Evolutionary conservation across 2,329 filamentous ascomycete species (phyloP), one percentile per base, ranked within the genome.

Genomic region (Biscogniauxia sp.): DNA sequence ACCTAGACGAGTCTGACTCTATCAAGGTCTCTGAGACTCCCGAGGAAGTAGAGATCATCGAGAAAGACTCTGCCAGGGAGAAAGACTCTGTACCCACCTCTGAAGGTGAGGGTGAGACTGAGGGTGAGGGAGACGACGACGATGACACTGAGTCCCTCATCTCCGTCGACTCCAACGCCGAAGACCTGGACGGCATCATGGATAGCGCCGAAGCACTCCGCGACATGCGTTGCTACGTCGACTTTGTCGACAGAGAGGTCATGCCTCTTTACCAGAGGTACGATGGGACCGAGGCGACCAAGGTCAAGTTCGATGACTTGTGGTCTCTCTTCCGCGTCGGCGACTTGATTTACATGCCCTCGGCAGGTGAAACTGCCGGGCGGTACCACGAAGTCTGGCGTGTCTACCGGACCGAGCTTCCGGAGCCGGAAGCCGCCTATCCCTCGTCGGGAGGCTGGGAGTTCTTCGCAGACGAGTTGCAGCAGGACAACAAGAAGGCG

Each of bases 161-260:
- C 5, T 77, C 76, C 0, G 70, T 77, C 1, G 75, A 77, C 59
- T 77, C 75, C 0, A 74, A 75, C 49, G 73, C 70, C 5, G 72
- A 73, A 55, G 73, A 78, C 58, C 66, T 74, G 32, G 73, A 76
- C 28, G 62, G 65, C 2, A 65, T 76, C 56, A 77, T 77, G 74
- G 73, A 78, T 55, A 76, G 73, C 57, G 67, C 72, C 1, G 76
- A 78, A 57, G 76, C 76, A 0, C 68, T 79, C 17, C 65, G 71
- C 1, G 76, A 80, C 60, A 77, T 80, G 73, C 70, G 76, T 15
- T 76, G 73, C 71, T 80, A 79, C 49, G 75, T 80, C 53, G 65
- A 78, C 37, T 80, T 80, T 56, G 66, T 79, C n/a, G 77, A 80
- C 50, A 67, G 75, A 20, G 75, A 78, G 51, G 66, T 80, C 25